A percentile compares a stretch with the other conserved stretches of the same genome.
Evolutionary conservation across 371 early-diverging fungal species (phyloP).

Genomic region (Saksenaea vasiformis): DNA sequence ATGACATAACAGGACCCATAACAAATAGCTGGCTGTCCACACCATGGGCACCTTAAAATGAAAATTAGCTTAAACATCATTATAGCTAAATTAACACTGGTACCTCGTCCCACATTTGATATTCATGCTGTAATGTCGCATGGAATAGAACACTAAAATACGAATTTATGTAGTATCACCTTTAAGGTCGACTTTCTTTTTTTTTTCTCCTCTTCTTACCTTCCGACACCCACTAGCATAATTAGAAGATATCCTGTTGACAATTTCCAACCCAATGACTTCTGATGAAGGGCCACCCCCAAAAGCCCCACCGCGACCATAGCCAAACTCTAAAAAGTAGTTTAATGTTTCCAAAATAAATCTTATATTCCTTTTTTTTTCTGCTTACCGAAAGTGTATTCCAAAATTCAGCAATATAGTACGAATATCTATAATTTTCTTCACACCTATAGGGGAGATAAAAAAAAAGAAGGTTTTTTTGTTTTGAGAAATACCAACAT

Average conservation of each 20-base stretch:
- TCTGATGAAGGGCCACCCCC: constrained; percentile 34
- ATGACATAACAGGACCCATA: constrained; percentile 34
- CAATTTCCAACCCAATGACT: constrained; percentile 36
- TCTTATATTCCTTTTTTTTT: constrained; percentile 1
- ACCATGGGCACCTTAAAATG: constrained; percentile 39
- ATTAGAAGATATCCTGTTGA: constrained; percentile 39
- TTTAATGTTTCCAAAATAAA: not conserved
- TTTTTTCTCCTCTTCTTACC: no score
- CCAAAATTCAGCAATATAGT: constrained; percentile 44
- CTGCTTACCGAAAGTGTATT: constrained; percentile 40
- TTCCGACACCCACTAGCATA: constrained; percentile 44
- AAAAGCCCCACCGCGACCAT: constrained; percentile 39
- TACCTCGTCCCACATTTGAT: constrained; percentile 56
- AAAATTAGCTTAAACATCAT: not conserved
- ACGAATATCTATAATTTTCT: constrained; percentile 31
- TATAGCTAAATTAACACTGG: constrained; percentile 1
- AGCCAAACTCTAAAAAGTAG: constrained; percentile 33
- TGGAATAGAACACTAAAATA: constrained; percentile 36
- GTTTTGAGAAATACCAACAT: not conserved
- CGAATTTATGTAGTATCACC: constrained; percentile 1
- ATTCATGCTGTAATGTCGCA: constrained; percentile 38
- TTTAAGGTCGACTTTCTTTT: not conserved
- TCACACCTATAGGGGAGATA: constrained; percentile 28
- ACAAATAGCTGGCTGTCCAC: constrained; percentile 43
- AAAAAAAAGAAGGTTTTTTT: not conserved